Conservation (phyloP, 2,329 filamentous ascomycete genomes). For the Diaporthe velutina region DNA sequence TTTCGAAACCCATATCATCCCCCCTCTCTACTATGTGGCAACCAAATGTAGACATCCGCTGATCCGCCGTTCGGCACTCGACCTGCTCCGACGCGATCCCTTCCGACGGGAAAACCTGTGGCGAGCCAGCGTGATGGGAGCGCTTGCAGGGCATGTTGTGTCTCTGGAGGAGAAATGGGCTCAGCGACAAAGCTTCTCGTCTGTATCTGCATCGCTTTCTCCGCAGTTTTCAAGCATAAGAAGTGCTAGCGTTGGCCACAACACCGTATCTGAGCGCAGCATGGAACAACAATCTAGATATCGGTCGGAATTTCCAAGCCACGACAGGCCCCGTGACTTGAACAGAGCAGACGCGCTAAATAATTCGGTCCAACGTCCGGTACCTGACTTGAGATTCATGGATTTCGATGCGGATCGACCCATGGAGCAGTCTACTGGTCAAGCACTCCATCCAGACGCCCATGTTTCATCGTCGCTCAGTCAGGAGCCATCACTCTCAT, state of each 20-base stretch:
- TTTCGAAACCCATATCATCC: constrained; percentile 55
- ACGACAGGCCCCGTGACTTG: not conserved
- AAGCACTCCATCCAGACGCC: constrained; percentile 23
- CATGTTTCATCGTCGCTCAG: constrained; percentile 18
- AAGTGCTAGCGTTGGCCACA: not conserved
- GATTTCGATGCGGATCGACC: constrained; percentile 18
- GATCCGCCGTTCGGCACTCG: constrained; percentile 52
- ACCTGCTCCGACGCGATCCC: constrained; percentile 47
- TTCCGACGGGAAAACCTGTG: constrained; percentile 54
- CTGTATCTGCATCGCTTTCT: constrained; percentile 21
- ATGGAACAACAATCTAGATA: not conserved
- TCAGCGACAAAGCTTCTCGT: constrained; percentile 11
- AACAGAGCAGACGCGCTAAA: not conserved
- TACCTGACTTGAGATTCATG: constrained; percentile 7
- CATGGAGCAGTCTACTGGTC: constrained; percentile 21
- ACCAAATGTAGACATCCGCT: constrained; percentile 55
- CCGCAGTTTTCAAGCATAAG: not conserved
- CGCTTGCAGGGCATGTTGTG: constrained; percentile 51
- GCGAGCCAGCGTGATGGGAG: constrained; percentile 48
- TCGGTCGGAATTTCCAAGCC: not conserved
- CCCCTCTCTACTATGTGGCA: constrained; percentile 54
- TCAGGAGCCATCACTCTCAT: constrained; percentile 23
- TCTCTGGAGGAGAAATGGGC: constrained; percentile 51
- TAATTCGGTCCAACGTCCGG: not conserved
- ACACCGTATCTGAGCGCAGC: constrained; percentile 4